Evolutionary conservation across 352 stramenopile species (phyloP).

Genomic region (Phytophthora palmivora): DNA sequence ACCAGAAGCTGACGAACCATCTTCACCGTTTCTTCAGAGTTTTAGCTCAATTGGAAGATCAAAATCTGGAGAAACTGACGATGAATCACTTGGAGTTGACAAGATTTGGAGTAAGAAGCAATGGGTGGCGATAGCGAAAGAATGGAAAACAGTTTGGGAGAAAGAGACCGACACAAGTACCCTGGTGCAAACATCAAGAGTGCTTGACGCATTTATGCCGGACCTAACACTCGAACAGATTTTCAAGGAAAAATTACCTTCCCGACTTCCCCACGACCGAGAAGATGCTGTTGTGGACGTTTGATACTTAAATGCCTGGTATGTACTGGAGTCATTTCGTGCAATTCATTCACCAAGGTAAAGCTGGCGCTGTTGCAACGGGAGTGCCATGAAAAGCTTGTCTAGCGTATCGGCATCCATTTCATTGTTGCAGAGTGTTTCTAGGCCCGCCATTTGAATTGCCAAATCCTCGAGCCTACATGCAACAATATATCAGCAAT

Average conservation of each 20-base stretch:
- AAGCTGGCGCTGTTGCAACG: slow-evolving; percentile 40
- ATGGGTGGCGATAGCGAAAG: slow-evolving; percentile 46
- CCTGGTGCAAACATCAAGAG: slow-evolving; percentile 34
- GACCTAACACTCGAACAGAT: slow-evolving; percentile 66
- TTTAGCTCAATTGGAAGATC: slow-evolving; percentile 19
- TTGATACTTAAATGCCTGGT: slow-evolving; percentile 22
- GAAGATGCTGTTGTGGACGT: slow-evolving; percentile 82
- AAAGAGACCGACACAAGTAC: slow-evolving; percentile 50
- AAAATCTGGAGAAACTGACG: slow-evolving; percentile 25
- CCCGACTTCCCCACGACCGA: slow-evolving; percentile 63
- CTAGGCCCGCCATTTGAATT: slow-evolving; percentile 46
- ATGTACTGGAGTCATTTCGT: background rate
- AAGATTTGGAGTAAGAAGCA: slow-evolving; percentile 60
- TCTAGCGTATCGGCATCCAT: slow-evolving; percentile 49
- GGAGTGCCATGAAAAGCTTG: slow-evolving; percentile 57
- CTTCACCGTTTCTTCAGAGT: slow-evolving; percentile 21
- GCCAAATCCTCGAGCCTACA: slow-evolving; percentile 52
- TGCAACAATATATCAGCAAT: slow-evolving; percentile 2
- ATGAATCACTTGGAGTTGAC: slow-evolving; percentile 8
- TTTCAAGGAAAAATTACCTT: slow-evolving; percentile 81
- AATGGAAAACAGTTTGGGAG: slow-evolving; percentile 60
- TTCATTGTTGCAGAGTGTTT: slow-evolving; percentile 47
- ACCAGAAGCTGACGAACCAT: slow-evolving; percentile 17
- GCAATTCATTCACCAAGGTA: slow-evolving; percentile 10
- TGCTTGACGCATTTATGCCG: slow-evolving; percentile 43